A percentile compares a stretch with the other conserved stretches of the same genome.
Evolutionary conservation across 177 flowering plant genomes (phyloP).

Genomic region (Vitis hybrid): DNA sequence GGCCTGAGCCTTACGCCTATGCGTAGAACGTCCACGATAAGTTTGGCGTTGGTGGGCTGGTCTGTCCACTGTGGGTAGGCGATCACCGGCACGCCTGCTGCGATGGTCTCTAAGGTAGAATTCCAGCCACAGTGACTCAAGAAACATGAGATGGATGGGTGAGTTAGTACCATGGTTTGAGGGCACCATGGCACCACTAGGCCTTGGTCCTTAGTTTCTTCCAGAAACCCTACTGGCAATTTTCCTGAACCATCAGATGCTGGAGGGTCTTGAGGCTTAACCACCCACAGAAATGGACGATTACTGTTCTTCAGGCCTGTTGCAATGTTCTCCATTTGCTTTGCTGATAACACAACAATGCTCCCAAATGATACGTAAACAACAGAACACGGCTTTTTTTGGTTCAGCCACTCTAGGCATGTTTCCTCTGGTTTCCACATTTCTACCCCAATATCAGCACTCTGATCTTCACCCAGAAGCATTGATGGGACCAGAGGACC

Average conservation of each 20-base stretch:
- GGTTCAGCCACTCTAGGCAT: conserved; percentile 46
- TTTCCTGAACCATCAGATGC: conserved; percentile 6
- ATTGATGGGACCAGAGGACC: conserved; percentile 44
- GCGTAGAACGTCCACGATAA: conserved; percentile 27
- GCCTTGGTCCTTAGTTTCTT: conserved; percentile 28
- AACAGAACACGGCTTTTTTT: conserved; percentile 28
- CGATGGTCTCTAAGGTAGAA: conserved; percentile 31
- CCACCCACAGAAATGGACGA: conserved; percentile 46
- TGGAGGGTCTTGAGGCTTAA: conserved; percentile 20
- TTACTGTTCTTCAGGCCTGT: conserved; percentile 19
- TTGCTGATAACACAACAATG: conserved; percentile 14
- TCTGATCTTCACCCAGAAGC: conserved; percentile 21
- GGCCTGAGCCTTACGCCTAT: conserved; percentile 28
- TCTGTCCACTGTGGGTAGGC: conserved; percentile 44
- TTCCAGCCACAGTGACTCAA: conserved; percentile 55
- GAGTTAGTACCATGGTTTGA: conserved; percentile 32
- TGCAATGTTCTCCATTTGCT: conserved; percentile 38
- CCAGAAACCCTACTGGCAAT: conserved; percentile 23
- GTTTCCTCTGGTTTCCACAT: conserved; percentile 33
- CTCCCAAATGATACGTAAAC: conserved; percentile 60
- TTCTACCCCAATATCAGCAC: conserved; percentile 11
- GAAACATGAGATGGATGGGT: conserved; percentile 34
- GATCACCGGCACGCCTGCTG: conserved; percentile 35
- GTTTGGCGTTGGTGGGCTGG: conserved; percentile 48
- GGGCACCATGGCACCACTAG: conserved; percentile 40